phyloP scores from a whole-genome alignment of 2,329 filamentous ascomycete genomes.

The Helotiales sp. region DNA sequence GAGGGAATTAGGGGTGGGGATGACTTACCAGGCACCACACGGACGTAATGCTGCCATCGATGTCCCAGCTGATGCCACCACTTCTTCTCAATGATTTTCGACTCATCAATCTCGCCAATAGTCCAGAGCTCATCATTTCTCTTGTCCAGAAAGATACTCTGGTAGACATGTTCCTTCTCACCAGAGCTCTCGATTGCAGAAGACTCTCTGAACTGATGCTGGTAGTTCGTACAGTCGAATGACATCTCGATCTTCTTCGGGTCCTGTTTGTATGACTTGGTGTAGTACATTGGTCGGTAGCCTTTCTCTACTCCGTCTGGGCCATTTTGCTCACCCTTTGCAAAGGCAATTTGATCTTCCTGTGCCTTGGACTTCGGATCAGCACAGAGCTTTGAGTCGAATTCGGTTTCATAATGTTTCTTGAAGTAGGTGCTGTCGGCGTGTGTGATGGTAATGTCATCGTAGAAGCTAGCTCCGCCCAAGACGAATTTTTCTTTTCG shows the following conservation, averaged over 20 bases:
- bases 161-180: conserved; percentile 66
- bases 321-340: conserved; percentile 53
- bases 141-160: conserved; percentile 71
- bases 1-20: not conserved
- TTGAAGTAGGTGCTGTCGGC: conserved; percentile 68
- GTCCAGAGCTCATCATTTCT: conserved; percentile 61
- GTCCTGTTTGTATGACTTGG: conserved; percentile 62
- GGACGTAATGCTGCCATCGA: conserved; percentile 65
- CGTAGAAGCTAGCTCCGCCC: conserved; percentile 70
- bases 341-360: conserved; percentile 48
- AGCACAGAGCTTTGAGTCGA: conserved; percentile 56
- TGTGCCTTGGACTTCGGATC: conserved; percentile 51
- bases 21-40: conserved; percentile 60
- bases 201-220: conserved; percentile 66
- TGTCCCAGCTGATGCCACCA: conserved; percentile 70
- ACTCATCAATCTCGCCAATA: conserved; percentile 60
- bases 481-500: conserved; percentile 70
- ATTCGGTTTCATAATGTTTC: conserved; percentile 69
- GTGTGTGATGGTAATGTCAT: conserved; percentile 75
- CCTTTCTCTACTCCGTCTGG: conserved; percentile 56
- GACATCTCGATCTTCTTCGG: conserved; percentile 68
- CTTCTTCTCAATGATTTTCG: conserved; percentile 65
- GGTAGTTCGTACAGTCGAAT: conserved; percentile 78
- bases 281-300: conserved; percentile 70
- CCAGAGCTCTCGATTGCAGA: conserved; percentile 38